phyloP scores from a whole-genome alignment of 345 rosid species.

The Boechera retrofracta region DNA sequence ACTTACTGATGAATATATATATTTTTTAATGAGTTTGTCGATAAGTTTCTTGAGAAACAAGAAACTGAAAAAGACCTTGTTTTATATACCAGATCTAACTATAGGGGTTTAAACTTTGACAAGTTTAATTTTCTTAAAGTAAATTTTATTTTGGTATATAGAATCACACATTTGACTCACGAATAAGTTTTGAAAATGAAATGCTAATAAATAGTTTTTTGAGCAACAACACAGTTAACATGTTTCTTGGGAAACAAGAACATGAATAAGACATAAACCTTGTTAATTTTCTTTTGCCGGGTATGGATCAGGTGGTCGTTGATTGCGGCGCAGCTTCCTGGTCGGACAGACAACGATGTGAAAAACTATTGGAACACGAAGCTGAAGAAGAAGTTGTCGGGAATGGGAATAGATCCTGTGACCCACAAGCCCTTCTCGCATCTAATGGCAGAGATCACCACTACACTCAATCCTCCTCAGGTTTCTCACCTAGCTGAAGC shows the following conservation, averaged over 20 bases:
- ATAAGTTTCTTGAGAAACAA: slow-evolving; percentile 17
- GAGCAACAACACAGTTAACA: not conserved
- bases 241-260: slow-evolving; percentile 4
- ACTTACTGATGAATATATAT: not conserved
- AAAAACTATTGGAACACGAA: slow-evolving; percentile 96
- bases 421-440: slow-evolving; percentile 99
- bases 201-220: not conserved
- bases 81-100: not conserved
- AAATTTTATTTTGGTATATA: not conserved
- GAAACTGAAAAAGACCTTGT: slow-evolving; percentile 18
- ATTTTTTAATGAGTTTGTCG: not conserved
- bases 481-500: slow-evolving; percentile 96
- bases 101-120: not conserved
- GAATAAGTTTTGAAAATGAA: not conserved
- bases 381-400: slow-evolving; percentile 92
- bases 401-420: slow-evolving; percentile 92
- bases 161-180: not conserved
- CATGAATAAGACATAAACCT: not conserved
- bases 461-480: slow-evolving; percentile 91
- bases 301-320: slow-evolving; percentile 73
- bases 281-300: not conserved
- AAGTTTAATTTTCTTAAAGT: not conserved
- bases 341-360: slow-evolving; percentile 91
- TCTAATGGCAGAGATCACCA: slow-evolving; percentile 96
- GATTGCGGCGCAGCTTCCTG: slow-evolving; percentile 92